A percentile compares a stretch with the other conserved stretches of the same genome.
These are phyloP conservation scores for Cordyceps cateniannulata DNA, from an alignment of 2,329 filamentous ascomycete genomes.

Conservation along the genomic window DNA sequence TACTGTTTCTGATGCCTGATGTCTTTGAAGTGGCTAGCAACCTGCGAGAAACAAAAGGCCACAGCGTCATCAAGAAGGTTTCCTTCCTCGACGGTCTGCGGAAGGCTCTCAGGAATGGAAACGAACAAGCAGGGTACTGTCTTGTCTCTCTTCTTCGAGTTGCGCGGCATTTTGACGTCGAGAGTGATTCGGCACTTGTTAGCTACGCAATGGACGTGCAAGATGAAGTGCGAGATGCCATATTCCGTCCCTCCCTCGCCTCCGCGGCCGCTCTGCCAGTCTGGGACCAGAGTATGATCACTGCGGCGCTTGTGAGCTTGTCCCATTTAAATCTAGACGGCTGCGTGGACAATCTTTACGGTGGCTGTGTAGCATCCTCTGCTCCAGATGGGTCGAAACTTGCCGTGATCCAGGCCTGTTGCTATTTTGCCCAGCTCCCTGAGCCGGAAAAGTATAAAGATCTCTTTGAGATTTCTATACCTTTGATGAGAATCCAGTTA, in stretches of 20 bases:
- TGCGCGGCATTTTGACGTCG: conserved; percentile 56
- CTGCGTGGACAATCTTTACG: conserved; percentile 49
- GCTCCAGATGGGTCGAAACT: conserved; percentile 56
- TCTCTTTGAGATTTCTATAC: conserved; percentile 49
- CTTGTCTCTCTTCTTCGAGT: conserved; percentile 56
- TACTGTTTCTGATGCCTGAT: conserved; percentile 59
- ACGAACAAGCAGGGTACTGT: conserved; percentile 62
- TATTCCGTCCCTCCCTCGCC: conserved; percentile 47
- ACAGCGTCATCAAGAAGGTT: conserved; percentile 58
- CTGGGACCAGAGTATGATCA: conserved; percentile 60
- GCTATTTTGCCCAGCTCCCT: conserved; percentile 52
- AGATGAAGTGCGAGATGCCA: conserved; percentile 59
- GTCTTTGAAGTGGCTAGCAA: conserved; percentile 66
- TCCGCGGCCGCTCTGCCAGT: conserved; percentile 39
- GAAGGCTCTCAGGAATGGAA: conserved; percentile 57
- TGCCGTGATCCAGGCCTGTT: conserved; percentile 55
- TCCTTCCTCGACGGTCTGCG: conserved; percentile 57
- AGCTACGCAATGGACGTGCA: conserved; percentile 66
- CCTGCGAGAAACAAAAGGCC: conserved; percentile 56
- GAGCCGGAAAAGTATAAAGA: conserved; percentile 43
- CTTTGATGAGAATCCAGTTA: conserved; percentile 51
- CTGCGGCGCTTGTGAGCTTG: conserved; percentile 59
- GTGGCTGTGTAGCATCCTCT: conserved; percentile 49
- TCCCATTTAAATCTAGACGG: conserved; percentile 55
- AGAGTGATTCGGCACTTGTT: conserved; percentile 57